Percentiles rank a stretch among this genome's conserved stretches.
These are phyloP conservation scores for Solanum megistacrolobum DNA, from an alignment of 257 asterid genomes.

Conservation along the genomic window DNA sequence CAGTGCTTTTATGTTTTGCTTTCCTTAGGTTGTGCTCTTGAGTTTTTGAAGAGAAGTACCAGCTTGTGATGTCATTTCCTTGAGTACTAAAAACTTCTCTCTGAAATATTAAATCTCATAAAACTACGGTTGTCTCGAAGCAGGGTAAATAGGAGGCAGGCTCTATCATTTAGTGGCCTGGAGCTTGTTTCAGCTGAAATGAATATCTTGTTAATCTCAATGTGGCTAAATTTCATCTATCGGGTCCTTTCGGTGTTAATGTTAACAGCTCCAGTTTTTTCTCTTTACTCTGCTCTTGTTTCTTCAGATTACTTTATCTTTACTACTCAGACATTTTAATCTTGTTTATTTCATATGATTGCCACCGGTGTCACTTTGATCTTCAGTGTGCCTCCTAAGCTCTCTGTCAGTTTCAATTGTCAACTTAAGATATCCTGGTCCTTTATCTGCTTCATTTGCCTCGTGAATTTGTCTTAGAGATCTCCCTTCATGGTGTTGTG, in stretches of 20 bases:
- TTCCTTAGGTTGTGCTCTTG: conserved; percentile 30
- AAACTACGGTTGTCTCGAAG: conserved; percentile 67
- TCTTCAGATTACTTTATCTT: not conserved
- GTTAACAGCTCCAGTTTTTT: conserved; percentile 14
- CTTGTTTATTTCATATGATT: not conserved
- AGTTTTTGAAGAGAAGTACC: conserved; percentile 28
- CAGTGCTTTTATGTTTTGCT: not conserved
- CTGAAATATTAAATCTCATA: conserved; percentile 49
- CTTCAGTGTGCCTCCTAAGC: not conserved
- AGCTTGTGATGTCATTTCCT: conserved; percentile 40
- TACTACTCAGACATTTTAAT: not conserved
- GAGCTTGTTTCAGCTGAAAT: conserved; percentile 80
- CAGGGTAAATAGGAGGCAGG: conserved; percentile 59
- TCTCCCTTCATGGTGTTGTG: not conserved
- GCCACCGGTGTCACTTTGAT: not conserved
- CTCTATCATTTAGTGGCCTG: conserved; percentile 82
- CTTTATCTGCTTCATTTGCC: not conserved
- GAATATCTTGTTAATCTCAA: conserved; percentile 68
- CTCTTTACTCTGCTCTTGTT: not conserved
- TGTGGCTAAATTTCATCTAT: conserved; percentile 30
- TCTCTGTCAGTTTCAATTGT: not conserved
- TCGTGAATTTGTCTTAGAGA: not conserved
- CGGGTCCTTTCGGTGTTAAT: conserved; percentile 35
- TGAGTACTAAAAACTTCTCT: conserved; percentile 35
- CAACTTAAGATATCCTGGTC: not conserved